Conservation (phyloP, 2,329 filamentous ascomycete species). For the Neopestalotiopsis clavispora region DNA sequence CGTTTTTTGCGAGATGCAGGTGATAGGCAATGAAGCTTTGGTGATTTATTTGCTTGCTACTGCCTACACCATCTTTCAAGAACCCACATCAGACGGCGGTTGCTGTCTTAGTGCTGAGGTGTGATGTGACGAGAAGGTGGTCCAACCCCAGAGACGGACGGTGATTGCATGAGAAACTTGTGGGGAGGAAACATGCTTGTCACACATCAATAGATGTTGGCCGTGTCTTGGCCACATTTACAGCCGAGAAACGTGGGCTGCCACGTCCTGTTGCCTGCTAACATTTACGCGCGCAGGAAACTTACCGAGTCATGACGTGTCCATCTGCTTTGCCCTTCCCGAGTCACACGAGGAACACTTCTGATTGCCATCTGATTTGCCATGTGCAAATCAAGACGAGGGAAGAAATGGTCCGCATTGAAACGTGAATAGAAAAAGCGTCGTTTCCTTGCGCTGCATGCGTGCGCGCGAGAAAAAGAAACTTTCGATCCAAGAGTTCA, state of each 20-base stretch:
- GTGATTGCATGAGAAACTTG: background rate
- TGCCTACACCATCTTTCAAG: background rate
- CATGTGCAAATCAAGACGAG: background rate
- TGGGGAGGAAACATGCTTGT: background rate
- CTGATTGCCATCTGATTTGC: background rate
- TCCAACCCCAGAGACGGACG: background rate
- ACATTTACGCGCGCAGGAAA: background rate
- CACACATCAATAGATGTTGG: background rate
- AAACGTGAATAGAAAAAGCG: too few relatives aligned
- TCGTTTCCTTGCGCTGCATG: too few relatives aligned
- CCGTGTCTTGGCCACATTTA: background rate
- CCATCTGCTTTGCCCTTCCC: background rate
- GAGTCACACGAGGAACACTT: background rate
- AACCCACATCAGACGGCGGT: background rate
- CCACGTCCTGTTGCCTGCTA: background rate
- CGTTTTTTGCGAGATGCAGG: background rate
- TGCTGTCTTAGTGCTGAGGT: background rate
- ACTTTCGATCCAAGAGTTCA: background rate
- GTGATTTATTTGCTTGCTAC: background rate
- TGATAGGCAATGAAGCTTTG: background rate
- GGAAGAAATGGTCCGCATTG: background rate
- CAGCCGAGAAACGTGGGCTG: background rate
- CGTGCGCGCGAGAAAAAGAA: background rate
- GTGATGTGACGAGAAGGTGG: background rate
- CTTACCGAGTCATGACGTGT: slow-evolving; percentile 6